Conservation (phyloP, 345 rosid species). For the Eucalyptus albens region DNA sequence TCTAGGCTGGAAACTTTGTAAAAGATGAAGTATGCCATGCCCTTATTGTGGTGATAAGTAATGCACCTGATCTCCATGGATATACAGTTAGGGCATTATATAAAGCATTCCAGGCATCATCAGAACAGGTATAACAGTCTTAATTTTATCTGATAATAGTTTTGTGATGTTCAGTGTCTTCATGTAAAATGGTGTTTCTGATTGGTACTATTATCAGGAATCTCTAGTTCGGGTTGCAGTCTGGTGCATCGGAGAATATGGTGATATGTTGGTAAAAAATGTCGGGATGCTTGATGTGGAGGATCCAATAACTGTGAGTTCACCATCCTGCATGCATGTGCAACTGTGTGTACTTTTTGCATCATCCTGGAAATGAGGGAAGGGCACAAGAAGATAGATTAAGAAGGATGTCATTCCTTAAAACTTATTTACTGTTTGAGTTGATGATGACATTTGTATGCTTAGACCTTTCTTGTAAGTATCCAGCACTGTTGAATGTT, state of each 20-base stretch:
- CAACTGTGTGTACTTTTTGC: neutral
- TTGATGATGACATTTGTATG: neutral
- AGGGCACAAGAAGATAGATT: neutral
- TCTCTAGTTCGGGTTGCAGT: constrained; percentile 89
- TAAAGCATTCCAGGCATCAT: constrained; percentile 60
- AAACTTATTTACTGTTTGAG: neutral
- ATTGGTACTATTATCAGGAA: constrained; percentile 42
- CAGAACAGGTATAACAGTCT: constrained; percentile 59
- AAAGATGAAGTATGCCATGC: constrained; percentile 99
- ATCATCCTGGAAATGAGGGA: neutral
- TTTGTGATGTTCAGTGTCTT: neutral
- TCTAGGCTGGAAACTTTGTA: constrained; percentile 95
- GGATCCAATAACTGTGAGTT: constrained; percentile 82
- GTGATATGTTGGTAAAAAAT: constrained; percentile 86
- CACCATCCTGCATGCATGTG: neutral
- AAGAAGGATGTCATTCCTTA: neutral
- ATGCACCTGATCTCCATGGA: constrained; percentile 95
- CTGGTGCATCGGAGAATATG: constrained; percentile 99
- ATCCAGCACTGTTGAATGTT: neutral
- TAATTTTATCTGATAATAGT: neutral
- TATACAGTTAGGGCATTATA: constrained; percentile 82
- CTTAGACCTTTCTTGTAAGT: neutral
- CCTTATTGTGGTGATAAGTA: constrained; percentile 88
- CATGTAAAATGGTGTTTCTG: neutral
- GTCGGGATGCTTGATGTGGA: constrained; percentile 80